These are phyloP conservation scores for Draba incana DNA, from an alignment of 345 rosid genomes.

Conservation along the genomic window DNA sequence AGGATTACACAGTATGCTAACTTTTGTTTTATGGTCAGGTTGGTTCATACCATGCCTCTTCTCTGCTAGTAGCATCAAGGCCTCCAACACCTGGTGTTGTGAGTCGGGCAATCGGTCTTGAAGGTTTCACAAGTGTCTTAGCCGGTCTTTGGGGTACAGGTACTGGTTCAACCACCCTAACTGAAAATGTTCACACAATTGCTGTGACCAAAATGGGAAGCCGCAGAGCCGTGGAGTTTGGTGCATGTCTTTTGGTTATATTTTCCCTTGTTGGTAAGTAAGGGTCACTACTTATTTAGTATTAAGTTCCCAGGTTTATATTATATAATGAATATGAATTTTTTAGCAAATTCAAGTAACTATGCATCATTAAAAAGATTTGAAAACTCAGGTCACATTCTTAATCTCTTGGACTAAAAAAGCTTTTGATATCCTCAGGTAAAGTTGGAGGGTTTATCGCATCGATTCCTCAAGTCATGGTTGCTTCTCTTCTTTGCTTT, in stretches of 20 bases:
- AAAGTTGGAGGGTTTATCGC: constrained; percentile 97
- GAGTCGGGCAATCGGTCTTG: constrained; percentile 95
- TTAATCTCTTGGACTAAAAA: background rate
- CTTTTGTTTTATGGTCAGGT: constrained; percentile 50
- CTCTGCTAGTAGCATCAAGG: constrained; percentile 82
- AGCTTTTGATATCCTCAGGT: constrained; percentile 52
- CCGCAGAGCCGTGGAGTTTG: constrained; percentile 89
- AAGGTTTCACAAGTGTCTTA: constrained; percentile 84
- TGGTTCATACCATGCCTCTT: constrained; percentile 95
- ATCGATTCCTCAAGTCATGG: constrained; percentile 93
- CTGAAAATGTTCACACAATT: constrained; percentile 97
- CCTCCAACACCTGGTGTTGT: constrained; percentile 96
- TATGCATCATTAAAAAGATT: background rate
- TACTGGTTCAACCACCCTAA: constrained; percentile 89
- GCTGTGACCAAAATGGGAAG: constrained; percentile 99
- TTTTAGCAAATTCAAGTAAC: no score
- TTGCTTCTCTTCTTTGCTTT: constrained; percentile 95
- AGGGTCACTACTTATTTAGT: constrained; percentile 27
- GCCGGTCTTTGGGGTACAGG: constrained; percentile 99
- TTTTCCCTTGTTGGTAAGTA: constrained; percentile 91
- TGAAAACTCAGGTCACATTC: background rate
- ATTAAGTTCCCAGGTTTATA: background rate
- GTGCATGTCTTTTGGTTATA: constrained; percentile 74
- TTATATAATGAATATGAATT: background rate
- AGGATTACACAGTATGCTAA: no score